Base-by-base conservation (phyloP, 2,329 filamentous ascomycete species). In the Penicillium brasilianum region DNA sequence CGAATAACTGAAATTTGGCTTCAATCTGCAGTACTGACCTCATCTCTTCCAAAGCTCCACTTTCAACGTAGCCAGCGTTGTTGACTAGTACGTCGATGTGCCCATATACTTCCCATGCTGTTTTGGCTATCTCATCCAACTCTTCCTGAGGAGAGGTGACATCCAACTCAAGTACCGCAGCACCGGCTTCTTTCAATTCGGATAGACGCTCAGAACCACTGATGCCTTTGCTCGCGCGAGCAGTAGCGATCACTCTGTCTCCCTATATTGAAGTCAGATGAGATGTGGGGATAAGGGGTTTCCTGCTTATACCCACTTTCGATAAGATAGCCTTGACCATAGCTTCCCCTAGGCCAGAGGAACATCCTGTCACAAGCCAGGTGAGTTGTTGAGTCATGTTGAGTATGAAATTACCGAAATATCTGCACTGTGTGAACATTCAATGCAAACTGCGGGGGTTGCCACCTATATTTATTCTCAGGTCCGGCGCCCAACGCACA, bases 11-110 rank as follows among this genome's bases (percentile, higher is more conserved):
- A 14, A 28, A 28, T 28, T 28, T 3, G 25, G 44, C 39, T 5
- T 4, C n/a, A 20, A 8, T 11, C 3, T 30, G 9, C 6, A 7
- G 13, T 22, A 43, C 37, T 39, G 16, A 54, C 51, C 18, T 37
- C 34, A 41, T 39, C 32, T 55, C 57, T 44, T 59, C 52, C 1
- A 59, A 7, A 14, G 51, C n/a, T 2, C 37, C 57, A 9, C 18
- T 25, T 13, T 55, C 44, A 7, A 55, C 43, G 44, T 51, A 55
- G 14, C 49, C 59, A 16, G 56, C 55, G 34, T 59, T 61, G 37
- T 61, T 61, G 11, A 61, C 37, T 1, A 61, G 57, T n/a, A 76
- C 67, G 56, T 77, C 74, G 13, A 78, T 65, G 18, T 62, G 57
- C 5, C 71, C 71, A 36, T 68, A 66, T 11, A 70, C 59, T 1